Evolutionary conservation across 1,139 yeast species (phyloP).

Genomic region (Pichia sp.): DNA sequence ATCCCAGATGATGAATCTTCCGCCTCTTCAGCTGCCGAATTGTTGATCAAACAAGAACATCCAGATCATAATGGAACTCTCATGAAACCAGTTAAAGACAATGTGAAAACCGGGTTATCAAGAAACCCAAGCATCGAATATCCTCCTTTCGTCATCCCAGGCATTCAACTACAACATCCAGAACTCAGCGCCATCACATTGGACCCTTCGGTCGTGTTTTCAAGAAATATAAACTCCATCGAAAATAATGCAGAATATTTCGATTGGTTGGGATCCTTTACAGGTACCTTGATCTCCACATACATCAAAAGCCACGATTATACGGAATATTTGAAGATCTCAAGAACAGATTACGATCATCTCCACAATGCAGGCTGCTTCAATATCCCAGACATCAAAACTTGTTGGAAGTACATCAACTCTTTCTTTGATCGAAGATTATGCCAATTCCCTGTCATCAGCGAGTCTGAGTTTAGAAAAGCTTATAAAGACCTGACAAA

Average conservation of each 20-base stretch:
- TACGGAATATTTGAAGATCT: conserved; percentile 39
- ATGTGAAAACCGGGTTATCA: not conserved
- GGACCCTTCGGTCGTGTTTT: conserved; percentile 21
- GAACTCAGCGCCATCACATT: conserved; percentile 19
- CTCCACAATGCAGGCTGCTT: conserved; percentile 72
- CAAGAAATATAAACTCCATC: conserved; percentile 14
- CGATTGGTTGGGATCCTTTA: conserved; percentile 20
- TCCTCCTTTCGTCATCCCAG: conserved; percentile 16
- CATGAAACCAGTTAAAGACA: not conserved
- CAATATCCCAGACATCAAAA: conserved; percentile 57
- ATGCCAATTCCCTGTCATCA: conserved; percentile 51
- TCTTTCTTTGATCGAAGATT: conserved; percentile 65
- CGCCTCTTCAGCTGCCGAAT: too few relatives aligned
- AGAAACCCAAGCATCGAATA: too few relatives aligned
- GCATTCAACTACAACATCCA: conserved; percentile 20
- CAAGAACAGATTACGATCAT: conserved; percentile 66
- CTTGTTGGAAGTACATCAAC: conserved; percentile 60
- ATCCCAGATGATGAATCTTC: too few relatives aligned
- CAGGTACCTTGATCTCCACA: conserved; percentile 19
- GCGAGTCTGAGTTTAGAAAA: conserved; percentile 61
- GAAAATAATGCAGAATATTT: conserved; percentile 22
- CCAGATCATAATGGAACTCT: not conserved
- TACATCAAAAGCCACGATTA: conserved; percentile 25
- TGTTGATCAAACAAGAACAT: too few relatives aligned
- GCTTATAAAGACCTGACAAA: conserved; percentile 56